These are phyloP conservation scores for Diutina catenulata DNA, from an alignment of 1,139 yeast species.

Conservation along the genomic window DNA sequence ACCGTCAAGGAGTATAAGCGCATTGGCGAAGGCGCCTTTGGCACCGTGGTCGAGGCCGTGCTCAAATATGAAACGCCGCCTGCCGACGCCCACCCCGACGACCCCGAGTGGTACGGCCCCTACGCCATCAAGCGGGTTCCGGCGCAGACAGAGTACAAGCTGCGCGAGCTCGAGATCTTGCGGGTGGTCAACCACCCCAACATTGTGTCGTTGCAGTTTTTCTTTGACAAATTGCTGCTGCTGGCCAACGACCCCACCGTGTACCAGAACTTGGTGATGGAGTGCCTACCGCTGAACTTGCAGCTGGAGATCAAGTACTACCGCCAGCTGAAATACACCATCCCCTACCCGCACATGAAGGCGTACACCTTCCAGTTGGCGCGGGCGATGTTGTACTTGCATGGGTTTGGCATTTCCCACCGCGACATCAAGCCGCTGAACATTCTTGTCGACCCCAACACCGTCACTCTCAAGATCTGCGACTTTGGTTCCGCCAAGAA, in stretches of 20 bases:
- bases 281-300: conserved; percentile 69
- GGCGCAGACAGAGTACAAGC: conserved; percentile 75
- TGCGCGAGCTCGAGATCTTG: conserved; percentile 66
- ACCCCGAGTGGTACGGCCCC: conserved; percentile 38
- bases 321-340: conserved; percentile 63
- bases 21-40: conserved; percentile 80
- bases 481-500: conserved; percentile 79
- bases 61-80: conserved; percentile 12
- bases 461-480: conserved; percentile 59
- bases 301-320: conserved; percentile 65
- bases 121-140: conserved; percentile 76
- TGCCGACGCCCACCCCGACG: conserved; percentile 11
- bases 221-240: conserved; percentile 53
- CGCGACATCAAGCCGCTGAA: conserved; percentile 78
- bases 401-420: conserved; percentile 61
- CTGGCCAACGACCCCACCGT: conserved; percentile 44
- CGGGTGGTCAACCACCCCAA: conserved; percentile 71
- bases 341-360: conserved; percentile 72
- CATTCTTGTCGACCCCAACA: conserved; percentile 58
- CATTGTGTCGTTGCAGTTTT: conserved; percentile 52
- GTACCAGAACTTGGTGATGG: conserved; percentile 77
- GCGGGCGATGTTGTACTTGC: conserved; percentile 54
- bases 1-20: conserved; percentile 57
- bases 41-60: conserved; percentile 70
- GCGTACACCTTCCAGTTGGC: conserved; percentile 68